Conservation (phyloP, 805 yeast species). For the Ogataea pini region DNA sequence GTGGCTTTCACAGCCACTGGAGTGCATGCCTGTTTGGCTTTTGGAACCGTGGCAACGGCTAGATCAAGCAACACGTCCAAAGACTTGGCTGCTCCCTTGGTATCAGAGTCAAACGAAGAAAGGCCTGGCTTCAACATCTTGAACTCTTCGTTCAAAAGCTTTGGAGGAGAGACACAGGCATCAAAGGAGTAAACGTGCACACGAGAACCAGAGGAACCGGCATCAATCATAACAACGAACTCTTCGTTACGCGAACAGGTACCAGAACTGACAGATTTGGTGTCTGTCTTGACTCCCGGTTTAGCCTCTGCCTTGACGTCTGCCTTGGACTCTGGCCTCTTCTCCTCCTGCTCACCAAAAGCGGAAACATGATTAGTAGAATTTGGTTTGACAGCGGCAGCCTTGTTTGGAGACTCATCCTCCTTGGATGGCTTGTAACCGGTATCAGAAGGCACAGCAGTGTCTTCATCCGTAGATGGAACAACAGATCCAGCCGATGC, state of each 20-base stretch:
- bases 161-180: slow-evolving; percentile 83
- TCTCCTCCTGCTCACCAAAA: slow-evolving; percentile 1
- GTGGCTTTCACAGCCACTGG: slow-evolving; percentile 98
- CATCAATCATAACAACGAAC: slow-evolving; percentile 93
- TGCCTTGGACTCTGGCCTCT: neutral
- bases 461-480: neutral
- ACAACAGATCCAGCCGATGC: neutral
- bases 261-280: slow-evolving; percentile 19
- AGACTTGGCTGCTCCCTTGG: slow-evolving; percentile 85
- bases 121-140: slow-evolving; percentile 92
- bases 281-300: slow-evolving; percentile 17
- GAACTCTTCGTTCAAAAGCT: slow-evolving; percentile 74
- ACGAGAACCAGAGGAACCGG: slow-evolving; percentile 97
- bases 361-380: slow-evolving; percentile 1
- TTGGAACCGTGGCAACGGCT: slow-evolving; percentile 80
- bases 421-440: slow-evolving; percentile 1
- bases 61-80: slow-evolving; percentile 76
- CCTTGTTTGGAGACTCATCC: slow-evolving; percentile 5
- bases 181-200: slow-evolving; percentile 92
- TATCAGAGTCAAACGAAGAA: slow-evolving; percentile 78
- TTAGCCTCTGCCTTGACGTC: slow-evolving; percentile 12
- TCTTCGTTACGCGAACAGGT: slow-evolving; percentile 47
- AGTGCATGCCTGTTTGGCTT: slow-evolving; percentile 70
- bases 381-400: slow-evolving; percentile 8
- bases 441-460: neutral